phyloP scores from a whole-genome alignment of 768 basidiomycete species.

The Pleurotus djamor region DNA sequence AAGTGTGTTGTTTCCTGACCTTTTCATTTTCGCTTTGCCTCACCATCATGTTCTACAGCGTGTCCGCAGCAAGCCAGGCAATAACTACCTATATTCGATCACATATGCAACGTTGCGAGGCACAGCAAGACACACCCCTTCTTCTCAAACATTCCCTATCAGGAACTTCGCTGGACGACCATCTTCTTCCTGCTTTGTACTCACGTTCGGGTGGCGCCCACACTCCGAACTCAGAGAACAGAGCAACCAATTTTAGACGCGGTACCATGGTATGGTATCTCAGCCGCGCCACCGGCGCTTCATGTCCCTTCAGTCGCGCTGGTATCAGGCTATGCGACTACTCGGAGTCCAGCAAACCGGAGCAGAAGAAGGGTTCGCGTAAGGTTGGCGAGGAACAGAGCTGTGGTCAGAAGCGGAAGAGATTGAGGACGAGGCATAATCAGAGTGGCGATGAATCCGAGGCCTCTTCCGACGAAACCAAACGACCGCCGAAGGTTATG shows the following conservation, averaged over 20 bases:
- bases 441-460: conserved; percentile 28
- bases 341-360: conserved; percentile 44
- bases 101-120: conserved; percentile 70
- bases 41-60: conserved; percentile 34
- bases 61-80: conserved; percentile 77
- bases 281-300: conserved; percentile 68
- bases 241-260: conserved; percentile 70
- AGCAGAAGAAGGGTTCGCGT: conserved; percentile 24
- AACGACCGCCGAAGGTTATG: conserved; percentile 64
- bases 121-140: conserved; percentile 69
- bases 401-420: conserved; percentile 44
- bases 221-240: conserved; percentile 33
- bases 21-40: conserved; percentile 12
- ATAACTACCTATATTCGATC: conserved; percentile 81
- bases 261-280: conserved; percentile 85
- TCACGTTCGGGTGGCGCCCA: conserved; percentile 71
- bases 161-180: conserved; percentile 71
- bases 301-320: conserved; percentile 72
- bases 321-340: conserved; percentile 76
- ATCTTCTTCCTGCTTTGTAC: conserved; percentile 68
- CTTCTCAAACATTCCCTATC: conserved; percentile 72
- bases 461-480: conserved; percentile 34
- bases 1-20: conserved; percentile 49
- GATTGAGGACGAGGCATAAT: conserved; percentile 19
- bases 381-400: conserved; percentile 22